A percentile compares a stretch with the other conserved stretches of the same genome.
These are phyloP conservation scores for Cutaneotrichosporon mucoides DNA, from an alignment of 1,284 basidiomycete species.

Conservation along the genomic window DNA sequence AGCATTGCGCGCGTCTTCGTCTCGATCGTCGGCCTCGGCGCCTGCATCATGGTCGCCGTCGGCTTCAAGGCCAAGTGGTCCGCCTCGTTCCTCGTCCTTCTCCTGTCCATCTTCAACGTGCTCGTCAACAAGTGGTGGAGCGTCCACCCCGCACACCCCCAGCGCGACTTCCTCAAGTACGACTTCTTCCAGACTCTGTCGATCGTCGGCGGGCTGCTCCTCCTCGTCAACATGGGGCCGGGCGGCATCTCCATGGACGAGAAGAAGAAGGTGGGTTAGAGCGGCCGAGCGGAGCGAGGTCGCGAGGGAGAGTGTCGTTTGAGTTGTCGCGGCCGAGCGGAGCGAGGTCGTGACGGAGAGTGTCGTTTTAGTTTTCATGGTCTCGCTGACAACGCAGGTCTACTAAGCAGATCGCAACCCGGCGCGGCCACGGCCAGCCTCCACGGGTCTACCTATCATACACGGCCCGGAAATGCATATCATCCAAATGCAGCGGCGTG, in stretches of 20 bases:
- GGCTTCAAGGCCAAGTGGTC: slow-evolving; percentile 99
- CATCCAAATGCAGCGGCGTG: neutral
- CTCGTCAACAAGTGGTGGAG: slow-evolving; percentile 99
- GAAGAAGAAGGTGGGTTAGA: slow-evolving; percentile 75
- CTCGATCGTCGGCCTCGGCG: slow-evolving; percentile 80
- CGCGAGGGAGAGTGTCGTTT: too few species aligned
- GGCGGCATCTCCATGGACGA: slow-evolving; percentile 97
- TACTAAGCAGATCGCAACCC: neutral
- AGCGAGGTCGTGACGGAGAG: too few species aligned
- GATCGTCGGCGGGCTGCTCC: slow-evolving; percentile 94
- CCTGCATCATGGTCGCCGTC: slow-evolving; percentile 94
- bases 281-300: too few species aligned
- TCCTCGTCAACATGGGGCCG: slow-evolving; percentile 97
- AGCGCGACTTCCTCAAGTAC: slow-evolving; percentile 94
- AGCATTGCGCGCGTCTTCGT: slow-evolving; percentile 77
- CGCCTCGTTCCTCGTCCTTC: slow-evolving; percentile 90
- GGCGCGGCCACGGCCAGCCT: too few species aligned
- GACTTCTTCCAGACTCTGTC: slow-evolving; percentile 80
- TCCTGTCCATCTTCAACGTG: slow-evolving; percentile 92
- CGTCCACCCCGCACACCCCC: slow-evolving; percentile 83
- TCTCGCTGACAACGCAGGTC: neutral
- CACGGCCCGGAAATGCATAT: neutral
- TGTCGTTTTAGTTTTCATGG: too few species aligned
- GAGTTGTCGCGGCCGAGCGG: too few species aligned
- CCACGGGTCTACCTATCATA: neutral